Percentiles rank a stretch among this genome's conserved stretches.
phyloP scores from a whole-genome alignment of 192 early-diverging fungal species.

The Nowakowskiella sp. region DNA sequence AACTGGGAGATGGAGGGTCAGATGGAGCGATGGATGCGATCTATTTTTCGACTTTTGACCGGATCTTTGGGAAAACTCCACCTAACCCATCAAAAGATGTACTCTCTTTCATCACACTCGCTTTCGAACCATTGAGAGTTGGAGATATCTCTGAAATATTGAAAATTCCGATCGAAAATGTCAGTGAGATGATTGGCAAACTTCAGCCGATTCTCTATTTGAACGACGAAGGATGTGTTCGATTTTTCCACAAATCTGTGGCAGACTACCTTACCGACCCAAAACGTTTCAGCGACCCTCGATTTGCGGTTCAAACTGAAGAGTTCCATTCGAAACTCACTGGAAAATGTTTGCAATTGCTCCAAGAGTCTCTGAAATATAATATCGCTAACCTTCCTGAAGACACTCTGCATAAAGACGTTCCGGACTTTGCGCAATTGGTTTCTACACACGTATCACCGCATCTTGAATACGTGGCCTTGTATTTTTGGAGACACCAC shows the following conservation, averaged over 20 bases:
- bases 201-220: background rate
- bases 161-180: background rate
- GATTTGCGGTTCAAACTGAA: too few relatives aligned
- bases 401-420: background rate
- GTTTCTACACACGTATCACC: background rate
- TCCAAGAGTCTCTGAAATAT: background rate
- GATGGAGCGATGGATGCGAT: too few relatives aligned
- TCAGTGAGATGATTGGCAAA: background rate
- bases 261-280: background rate
- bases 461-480: background rate
- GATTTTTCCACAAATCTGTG: constrained; percentile 1
- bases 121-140: background rate
- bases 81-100: background rate
- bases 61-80: too few relatives aligned
- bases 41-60: too few relatives aligned
- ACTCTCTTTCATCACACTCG: background rate
- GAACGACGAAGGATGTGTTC: background rate
- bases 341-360: too few relatives aligned
- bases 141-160: too few relatives aligned
- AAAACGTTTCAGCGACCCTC: too few relatives aligned
- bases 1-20: too few relatives aligned
- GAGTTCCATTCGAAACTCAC: too few relatives aligned
- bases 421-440: background rate
- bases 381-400: background rate
- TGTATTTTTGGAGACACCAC: background rate